Conservation (phyloP, 2,329 filamentous ascomycete species). For the Didymella glomerata region DNA sequence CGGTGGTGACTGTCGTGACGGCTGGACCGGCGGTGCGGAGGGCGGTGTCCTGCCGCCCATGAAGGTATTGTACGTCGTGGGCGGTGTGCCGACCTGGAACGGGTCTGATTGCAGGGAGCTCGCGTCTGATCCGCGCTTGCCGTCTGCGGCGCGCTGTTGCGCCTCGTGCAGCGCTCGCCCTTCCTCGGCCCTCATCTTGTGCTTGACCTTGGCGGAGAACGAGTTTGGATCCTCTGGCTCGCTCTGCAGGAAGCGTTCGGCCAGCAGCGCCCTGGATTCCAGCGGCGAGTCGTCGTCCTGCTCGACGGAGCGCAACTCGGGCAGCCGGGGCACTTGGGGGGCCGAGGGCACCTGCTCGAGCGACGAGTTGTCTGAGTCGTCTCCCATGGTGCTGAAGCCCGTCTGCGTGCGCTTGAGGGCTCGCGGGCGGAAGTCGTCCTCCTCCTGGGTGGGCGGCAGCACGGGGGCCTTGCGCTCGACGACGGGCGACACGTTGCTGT, state of each 20-base stretch:
- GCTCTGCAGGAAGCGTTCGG: constrained; percentile 41
- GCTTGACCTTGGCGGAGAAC: constrained; percentile 57
- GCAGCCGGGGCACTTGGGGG: constrained; percentile 41
- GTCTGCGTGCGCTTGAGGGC: constrained; percentile 67
- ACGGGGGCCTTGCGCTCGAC: constrained; percentile 34
- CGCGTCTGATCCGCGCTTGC: constrained; percentile 42
- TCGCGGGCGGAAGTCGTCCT: constrained; percentile 62
- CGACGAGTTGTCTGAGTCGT: constrained; percentile 29
- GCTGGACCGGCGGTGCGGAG: constrained; percentile 23
- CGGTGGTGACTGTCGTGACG: constrained; percentile 26
- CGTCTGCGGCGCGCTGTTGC: constrained; percentile 36
- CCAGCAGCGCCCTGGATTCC: constrained; percentile 34
- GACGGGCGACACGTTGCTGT: constrained; percentile 34
- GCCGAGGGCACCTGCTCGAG: constrained; percentile 57
- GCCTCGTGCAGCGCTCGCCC: constrained; percentile 59
- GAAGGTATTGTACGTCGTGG: constrained; percentile 29
- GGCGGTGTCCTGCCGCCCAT: constrained; percentile 38
- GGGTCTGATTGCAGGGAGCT: constrained; percentile 39
- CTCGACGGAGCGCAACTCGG: constrained; percentile 30
- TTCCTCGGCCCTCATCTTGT: constrained; percentile 63
- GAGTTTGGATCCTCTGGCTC: constrained; percentile 52
- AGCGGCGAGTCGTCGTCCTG: constrained; percentile 40
- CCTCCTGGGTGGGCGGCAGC: constrained; percentile 44
- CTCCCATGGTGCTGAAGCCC: constrained; percentile 51
- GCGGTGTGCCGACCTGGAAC: constrained; percentile 41